Evolutionary conservation across 2,329 filamentous ascomycete species (phyloP), one percentile per base, ranked within the genome.

Genomic region (Phaeosphaeria sp.): DNA sequence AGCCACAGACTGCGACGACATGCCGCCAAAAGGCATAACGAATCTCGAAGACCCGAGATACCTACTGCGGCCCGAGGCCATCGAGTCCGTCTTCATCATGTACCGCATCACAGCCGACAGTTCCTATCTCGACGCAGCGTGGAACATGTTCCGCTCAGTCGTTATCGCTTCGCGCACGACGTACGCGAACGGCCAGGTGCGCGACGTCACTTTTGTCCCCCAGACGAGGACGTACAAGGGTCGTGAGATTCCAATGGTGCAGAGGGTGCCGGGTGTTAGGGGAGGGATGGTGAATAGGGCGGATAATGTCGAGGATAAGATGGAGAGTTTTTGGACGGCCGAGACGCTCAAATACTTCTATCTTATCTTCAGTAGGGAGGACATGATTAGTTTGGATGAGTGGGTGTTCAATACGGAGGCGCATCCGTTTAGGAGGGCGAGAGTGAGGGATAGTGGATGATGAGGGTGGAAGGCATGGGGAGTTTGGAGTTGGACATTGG

Each of bases 41-140:
- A 58, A 64, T 7, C 70, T 82, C 43, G 62, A 65, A 3, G 80
- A 83, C 56, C 67, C 72, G 40, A 72, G 79, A 1, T 83, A 83
- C 59, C 75, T 81, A 8, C 74, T 83, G 2, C 75, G 81, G 3
- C 82, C 86, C 0, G 86, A 88, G 73, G 85, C 85, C 1, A 84
- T 88, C 57, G 86, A 88, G 66, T 84, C 81, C 1, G 80, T 87
- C 8, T 87, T 87, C 71, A 79, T 87, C 64, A 77, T 87, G 71
- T 86, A 87, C 65, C 82, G 85, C 40, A 83, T 86, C 57, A 87
- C 85, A 0, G 85, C 84, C 6, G 79, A 86, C 53, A 74, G 74
- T 30, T 74, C 68, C 55, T 77, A 79, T 30, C 66, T 78, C 21
- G 78, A 82, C 8, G 69, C 71, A 15, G 81, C 81, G 2, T 83